Percentiles rank a stretch among this genome's conserved stretches.
Evolutionary conservation across 805 yeast species (phyloP).

Genomic region (Lachancea waltii): DNA sequence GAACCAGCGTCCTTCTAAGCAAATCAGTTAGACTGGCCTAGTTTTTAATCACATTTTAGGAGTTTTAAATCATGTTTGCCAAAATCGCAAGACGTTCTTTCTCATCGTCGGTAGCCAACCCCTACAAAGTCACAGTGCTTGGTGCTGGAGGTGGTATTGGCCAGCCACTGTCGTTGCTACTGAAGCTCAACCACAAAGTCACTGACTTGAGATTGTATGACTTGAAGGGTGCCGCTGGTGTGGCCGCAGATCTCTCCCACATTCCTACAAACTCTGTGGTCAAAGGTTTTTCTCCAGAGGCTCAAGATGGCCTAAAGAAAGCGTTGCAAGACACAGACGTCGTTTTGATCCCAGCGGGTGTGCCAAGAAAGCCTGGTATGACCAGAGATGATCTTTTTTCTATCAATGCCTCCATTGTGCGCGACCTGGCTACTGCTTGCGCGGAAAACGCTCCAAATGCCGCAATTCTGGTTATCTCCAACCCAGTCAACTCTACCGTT

Average conservation of each 20-base stretch:
- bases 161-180: slow-evolving; percentile 73
- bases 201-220: slow-evolving; percentile 83
- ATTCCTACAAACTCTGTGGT: slow-evolving; percentile 88
- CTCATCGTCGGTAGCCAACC: slow-evolving; percentile 57
- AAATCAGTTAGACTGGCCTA: no score
- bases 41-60: background rate
- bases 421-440: slow-evolving; percentile 81
- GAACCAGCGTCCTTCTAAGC: background rate
- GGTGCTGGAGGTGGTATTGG: slow-evolving; percentile 97
- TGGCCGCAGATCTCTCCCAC: slow-evolving; percentile 93
- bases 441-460: slow-evolving; percentile 85
- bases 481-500: slow-evolving; percentile 96
- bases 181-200: slow-evolving; percentile 84
- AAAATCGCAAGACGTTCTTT: slow-evolving; percentile 56
- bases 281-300: slow-evolving; percentile 80
- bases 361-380: slow-evolving; percentile 98
- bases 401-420: slow-evolving; percentile 92
- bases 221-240: slow-evolving; percentile 90
- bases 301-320: slow-evolving; percentile 55
- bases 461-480: slow-evolving; percentile 72
- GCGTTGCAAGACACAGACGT: slow-evolving; percentile 72
- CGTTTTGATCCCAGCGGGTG: slow-evolving; percentile 94
- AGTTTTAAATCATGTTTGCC: slow-evolving; percentile 40
- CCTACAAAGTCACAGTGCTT: slow-evolving; percentile 73
- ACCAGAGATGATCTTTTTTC: slow-evolving; percentile 95